phyloP scores from a whole-genome alignment of 176 grass and related monocot genomes.

The Echinochloa phyllopogon region DNA sequence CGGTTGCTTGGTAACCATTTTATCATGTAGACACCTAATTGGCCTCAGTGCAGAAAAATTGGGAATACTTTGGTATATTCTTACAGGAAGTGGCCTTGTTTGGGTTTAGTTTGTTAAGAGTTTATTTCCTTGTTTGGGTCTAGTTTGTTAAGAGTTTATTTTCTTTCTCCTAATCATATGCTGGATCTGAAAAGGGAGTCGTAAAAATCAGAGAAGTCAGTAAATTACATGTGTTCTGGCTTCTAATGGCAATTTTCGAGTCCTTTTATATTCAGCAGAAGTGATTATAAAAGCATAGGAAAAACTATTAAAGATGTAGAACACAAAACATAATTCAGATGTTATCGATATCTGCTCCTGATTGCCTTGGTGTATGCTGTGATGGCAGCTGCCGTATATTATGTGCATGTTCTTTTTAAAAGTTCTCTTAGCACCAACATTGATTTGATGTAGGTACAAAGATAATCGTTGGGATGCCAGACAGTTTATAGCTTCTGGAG shows the following conservation, averaged over 20 bases:
- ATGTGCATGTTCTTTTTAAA: background rate
- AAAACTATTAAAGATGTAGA: background rate
- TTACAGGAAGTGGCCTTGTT: constrained; percentile 5
- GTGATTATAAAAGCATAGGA: background rate
- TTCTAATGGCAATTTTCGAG: background rate
- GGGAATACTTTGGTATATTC: background rate
- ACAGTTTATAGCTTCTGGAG: constrained; percentile 88
- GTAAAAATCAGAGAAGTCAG: background rate
- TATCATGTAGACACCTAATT: background rate
- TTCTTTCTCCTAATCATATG: constrained; percentile 17
- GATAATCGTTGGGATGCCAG: constrained; percentile 88
- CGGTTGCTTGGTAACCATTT: background rate
- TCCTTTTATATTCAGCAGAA: constrained; percentile 6
- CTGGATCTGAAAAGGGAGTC: background rate
- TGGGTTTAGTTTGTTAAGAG: background rate
- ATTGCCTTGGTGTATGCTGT: background rate
- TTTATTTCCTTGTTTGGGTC: background rate
- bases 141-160: background rate
- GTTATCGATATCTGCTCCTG: background rate
- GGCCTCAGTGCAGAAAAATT: background rate
- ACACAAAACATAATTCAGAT: background rate
- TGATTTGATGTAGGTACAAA: constrained; percentile 71
- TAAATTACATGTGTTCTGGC: background rate
- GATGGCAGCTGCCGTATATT: background rate
- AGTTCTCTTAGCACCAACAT: background rate